Base-by-base conservation (phyloP, 345 rosid genomes). In the Euphorbia lathyris region DNA sequence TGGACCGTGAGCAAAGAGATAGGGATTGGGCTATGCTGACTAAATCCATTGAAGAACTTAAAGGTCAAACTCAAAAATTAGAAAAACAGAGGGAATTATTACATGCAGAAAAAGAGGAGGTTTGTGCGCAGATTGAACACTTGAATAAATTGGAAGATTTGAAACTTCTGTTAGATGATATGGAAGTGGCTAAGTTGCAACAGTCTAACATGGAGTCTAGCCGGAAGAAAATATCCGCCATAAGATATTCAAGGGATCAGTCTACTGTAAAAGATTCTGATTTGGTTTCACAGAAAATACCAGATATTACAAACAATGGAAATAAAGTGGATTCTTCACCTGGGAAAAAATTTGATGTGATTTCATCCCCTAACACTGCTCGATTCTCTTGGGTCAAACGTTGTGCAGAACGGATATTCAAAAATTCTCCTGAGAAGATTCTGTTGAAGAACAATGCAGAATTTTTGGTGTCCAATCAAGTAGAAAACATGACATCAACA, bases 1-100 rank as follows among this genome's bases (percentile, higher is more conserved):
- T 83, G 76, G 97, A 95, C 51, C 92, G 92, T 20, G 94, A 92
- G 79, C 82, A 79, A 78, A 88, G 97, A 70, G 92, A 89, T 63
- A 84, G 65, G 34, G 99, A 95, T 71, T 90, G 97, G 98, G 84
- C 79, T 5, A 92, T 85, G 75, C 78, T 95, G 65, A 89, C 80
- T 71, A 80, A 81, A 64, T 88, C 90, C 9, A 76, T 95, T 60
- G 96, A 90, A 76, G 99, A 90, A 77, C 90, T 95, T 56, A 86
- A 80, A 80, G 71, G 78, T 66, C 99, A 90, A 74, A 82, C 94
- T 30, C 85, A 84, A 67, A 95, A 92, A 77, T 75, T 95, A 58
- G 86, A 90, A 77, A 78, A 72, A 77, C 99, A 92, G 78, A 88
- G 99, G 75, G 91, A 90, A 77, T 55, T 89, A 57, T 78, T 92